Base-by-base conservation (phyloP, 257 asterid genomes). In the Misopates orontium region DNA sequence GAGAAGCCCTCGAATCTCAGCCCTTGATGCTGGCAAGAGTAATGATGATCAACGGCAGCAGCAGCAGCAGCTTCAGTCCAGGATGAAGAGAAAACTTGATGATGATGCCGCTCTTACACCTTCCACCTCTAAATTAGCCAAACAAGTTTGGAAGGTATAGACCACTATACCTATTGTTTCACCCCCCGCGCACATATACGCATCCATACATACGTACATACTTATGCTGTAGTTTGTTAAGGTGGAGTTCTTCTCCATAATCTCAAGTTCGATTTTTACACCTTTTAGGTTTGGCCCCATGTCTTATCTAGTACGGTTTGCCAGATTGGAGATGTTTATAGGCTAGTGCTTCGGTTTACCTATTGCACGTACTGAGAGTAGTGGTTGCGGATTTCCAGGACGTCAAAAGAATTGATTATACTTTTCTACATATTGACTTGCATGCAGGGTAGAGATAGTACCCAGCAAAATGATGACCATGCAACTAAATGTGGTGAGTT, bases 1-100 rank as follows among this genome's bases (percentile, higher is more conserved):
- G 71, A 73, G 82, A 40, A 85, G 92, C 70, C 89, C 87, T 0
- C 69, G 87, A 71, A 77, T 85, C 75, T 73, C 79, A 14, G 84
- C 81, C 77, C 64, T 77, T 17, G 82, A 78, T 40, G 77, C 73
- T 8, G 55, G 55, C 61, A 75, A 81, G 72, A 69, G 58, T 21
- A 61, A 44, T 72, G 75, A 55, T 53, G 51, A 36, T 5, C 42
- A 36, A 9, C 42, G 11, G 42, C 60, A 9, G 8, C 24, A 51
- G 0, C 53, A 69, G 19, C 56, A 63, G 41, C 19, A 51, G 51
- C 41, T 17, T 68, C 49, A 45, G 51, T 39, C 60, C 52, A 72
- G 77, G 70, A 60, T 39, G 59, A 86, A 84, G 77, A 80, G 85
- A 51, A 83, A 67, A 66, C 28, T 71, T 50, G 76, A 54, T 10